Evolutionary conservation across 306 rosid genomes (phyloP), one percentile per base, ranked within the genome.

Genomic region (Vicia faba): DNA sequence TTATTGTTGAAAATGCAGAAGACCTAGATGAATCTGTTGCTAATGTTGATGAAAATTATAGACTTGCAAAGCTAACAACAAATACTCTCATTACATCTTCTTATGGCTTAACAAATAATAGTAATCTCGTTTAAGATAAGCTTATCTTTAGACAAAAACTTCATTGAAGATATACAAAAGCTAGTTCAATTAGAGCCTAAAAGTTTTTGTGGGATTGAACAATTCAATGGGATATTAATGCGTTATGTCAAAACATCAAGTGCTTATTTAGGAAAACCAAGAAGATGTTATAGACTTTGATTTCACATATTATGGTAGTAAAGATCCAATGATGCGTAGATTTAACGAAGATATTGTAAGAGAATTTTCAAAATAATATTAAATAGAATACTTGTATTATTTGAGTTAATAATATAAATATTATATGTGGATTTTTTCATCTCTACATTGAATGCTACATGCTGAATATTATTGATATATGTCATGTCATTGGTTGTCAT

Each of bases 101-200:
- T 64, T 91, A 74, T 73, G 97, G 97, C 36, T 83, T 86, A 7
- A 86, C 84, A 4, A 88, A 88, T 70, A 68, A 91, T 54, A 96
- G 96, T 88, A n/a, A 31, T 36, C 53, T 56, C 95, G 3, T 76
- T 87, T 4, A 88, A 86, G 66, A 38, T 91, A 38, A 35, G 78
- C 29, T 82, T 91, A 15, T 63, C 77, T 4, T 0, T 29, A 4
- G 88, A 63, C 0, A 82, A 75, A 69, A 51, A 14, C 13, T 91
- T 91, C 54, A 79, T 91, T 31, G 15, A 83, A 66, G 96, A 88
- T 39, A 82, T 88, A 38, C 85, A 87, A n/a, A 77, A 81, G 53
- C 81, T 91, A 7, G 88, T 84, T 25, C 63, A 80, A 57, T 48
- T 84, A n/a, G 82, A 70, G 38, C 92, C 90, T 0, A 71, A 78